These are phyloP conservation scores for Pseudomicrostroma phylloplanum DNA, from an alignment of 1,284 basidiomycete genomes.

Conservation along the genomic window DNA sequence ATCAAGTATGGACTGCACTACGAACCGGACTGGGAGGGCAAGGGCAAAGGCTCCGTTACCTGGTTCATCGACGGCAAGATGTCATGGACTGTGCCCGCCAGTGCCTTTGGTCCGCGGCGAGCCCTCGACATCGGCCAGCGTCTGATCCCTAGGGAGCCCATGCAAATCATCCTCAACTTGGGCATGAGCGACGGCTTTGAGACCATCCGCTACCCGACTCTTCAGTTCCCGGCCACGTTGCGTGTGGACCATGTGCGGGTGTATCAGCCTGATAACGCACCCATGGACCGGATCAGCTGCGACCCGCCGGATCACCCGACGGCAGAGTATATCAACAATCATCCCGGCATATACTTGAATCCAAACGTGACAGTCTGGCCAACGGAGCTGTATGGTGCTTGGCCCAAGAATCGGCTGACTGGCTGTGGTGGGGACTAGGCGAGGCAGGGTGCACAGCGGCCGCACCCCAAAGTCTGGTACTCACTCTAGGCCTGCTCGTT, in stretches of 20 bases:
- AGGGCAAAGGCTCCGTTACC: slow-evolving; percentile 37
- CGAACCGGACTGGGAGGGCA: slow-evolving; percentile 37
- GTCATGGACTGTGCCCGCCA: slow-evolving; percentile 38
- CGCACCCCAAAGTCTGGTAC: too few relatives aligned
- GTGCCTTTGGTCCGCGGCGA: slow-evolving; percentile 21
- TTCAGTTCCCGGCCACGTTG: slow-evolving; percentile 36
- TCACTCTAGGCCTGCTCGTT: too few relatives aligned
- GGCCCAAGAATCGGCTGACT: slow-evolving; percentile 40
- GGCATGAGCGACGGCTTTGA: slow-evolving; percentile 45
- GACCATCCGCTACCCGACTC: slow-evolving; percentile 27
- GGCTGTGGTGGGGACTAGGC: slow-evolving; percentile 18
- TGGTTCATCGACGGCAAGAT: slow-evolving; percentile 47
- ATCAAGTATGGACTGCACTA: slow-evolving; percentile 47
- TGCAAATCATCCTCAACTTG: slow-evolving; percentile 19
- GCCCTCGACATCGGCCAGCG: slow-evolving; percentile 34
- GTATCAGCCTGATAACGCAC: slow-evolving; percentile 26
- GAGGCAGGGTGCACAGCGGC: too few relatives aligned
- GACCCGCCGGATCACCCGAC: slow-evolving; percentile 46
- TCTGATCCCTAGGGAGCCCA: slow-evolving; percentile 42
- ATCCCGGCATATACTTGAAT: slow-evolving; percentile 43
- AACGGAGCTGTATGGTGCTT: slow-evolving; percentile 20
- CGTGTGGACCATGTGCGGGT: slow-evolving; percentile 40
- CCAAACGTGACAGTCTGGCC: slow-evolving; percentile 39
- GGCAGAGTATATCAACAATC: slow-evolving; percentile 38
- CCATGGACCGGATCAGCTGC: slow-evolving; percentile 28